Percentiles rank a stretch among this genome's conserved stretches.
Evolutionary conservation across 352 stramenopile species (phyloP).

Genomic region (Phytopythium chamaehyphon): DNA sequence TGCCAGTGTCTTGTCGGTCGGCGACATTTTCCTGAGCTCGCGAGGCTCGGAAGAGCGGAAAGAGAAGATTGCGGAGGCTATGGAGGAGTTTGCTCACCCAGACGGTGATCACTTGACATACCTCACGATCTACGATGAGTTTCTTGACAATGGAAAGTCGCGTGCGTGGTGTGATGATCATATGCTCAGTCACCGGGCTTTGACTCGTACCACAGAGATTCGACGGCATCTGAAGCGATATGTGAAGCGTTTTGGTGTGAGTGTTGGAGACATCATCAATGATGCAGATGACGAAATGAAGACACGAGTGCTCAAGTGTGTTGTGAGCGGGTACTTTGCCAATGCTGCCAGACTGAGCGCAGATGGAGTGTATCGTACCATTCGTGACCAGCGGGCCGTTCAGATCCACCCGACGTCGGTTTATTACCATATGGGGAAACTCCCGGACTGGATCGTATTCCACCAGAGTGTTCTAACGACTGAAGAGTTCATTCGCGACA

Average conservation of each 20-base stretch:
- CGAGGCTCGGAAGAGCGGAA: slow-evolving; percentile 64
- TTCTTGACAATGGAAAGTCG: slow-evolving; percentile 56
- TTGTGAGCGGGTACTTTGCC: slow-evolving; percentile 89
- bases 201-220: slow-evolving; percentile 63
- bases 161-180: slow-evolving; percentile 76
- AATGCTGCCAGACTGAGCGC: slow-evolving; percentile 96
- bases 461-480: slow-evolving; percentile 98
- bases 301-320: slow-evolving; percentile 29
- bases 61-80: slow-evolving; percentile 57
- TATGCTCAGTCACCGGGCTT: slow-evolving; percentile 50
- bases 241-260: slow-evolving; percentile 43
- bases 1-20: slow-evolving; percentile 95
- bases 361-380: slow-evolving; percentile 55
- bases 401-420: slow-evolving; percentile 76
- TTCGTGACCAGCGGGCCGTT: slow-evolving; percentile 63
- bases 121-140: slow-evolving; percentile 66
- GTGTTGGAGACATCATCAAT: slow-evolving; percentile 10
- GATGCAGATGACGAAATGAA: slow-evolving; percentile 29
- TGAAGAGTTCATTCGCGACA: slow-evolving; percentile 91
- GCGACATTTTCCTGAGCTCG: slow-evolving; percentile 65
- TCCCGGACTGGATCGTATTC: slow-evolving; percentile 98
- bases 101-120: slow-evolving; percentile 74
- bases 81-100: slow-evolving; percentile 60
- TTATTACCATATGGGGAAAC: slow-evolving; percentile 64
- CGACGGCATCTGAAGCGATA: slow-evolving; percentile 65